A percentile compares a stretch with the other conserved stretches of the same genome.
These are phyloP conservation scores for Thymus mandschuricus DNA, from an alignment of 257 asterid genomes.

Conservation along the genomic window DNA sequence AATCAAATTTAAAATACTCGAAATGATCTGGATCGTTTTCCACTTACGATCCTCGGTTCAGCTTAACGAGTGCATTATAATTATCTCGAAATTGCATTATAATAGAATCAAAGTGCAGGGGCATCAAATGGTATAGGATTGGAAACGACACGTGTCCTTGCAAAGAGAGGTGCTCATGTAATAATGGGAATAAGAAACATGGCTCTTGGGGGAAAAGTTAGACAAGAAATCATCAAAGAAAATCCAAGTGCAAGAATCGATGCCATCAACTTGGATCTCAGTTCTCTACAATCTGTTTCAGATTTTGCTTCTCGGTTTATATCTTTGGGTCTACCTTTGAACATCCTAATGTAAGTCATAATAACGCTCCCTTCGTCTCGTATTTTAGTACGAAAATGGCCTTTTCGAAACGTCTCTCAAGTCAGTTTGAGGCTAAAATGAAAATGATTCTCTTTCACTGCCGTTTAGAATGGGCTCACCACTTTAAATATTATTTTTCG, in stretches of 20 bases:
- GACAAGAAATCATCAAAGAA: slow-evolving; percentile 53
- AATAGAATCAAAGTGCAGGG: slow-evolving; percentile 48
- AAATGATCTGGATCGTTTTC: no score
- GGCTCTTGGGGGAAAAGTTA: slow-evolving; percentile 58
- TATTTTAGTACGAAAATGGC: no score
- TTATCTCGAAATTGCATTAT: no score
- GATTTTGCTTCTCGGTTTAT: slow-evolving; percentile 68
- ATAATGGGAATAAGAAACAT: slow-evolving; percentile 75
- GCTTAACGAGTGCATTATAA: no score
- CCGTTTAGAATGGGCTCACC: no score
- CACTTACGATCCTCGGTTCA: no score
- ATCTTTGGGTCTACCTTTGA: slow-evolving; percentile 66
- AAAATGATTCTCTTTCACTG: no score
- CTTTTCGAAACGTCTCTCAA: no score
- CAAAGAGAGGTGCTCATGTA: slow-evolving; percentile 76
- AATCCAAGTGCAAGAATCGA: slow-evolving; percentile 76
- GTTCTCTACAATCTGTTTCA: slow-evolving; percentile 69
- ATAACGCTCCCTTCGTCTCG: no score
- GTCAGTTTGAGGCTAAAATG: no score
- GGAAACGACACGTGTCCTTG: slow-evolving; percentile 92
- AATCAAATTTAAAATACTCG: no score
- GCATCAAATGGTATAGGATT: slow-evolving; percentile 91
- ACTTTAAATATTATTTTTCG: no score
- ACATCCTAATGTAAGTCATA: slow-evolving; percentile 69
- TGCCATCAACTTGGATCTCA: slow-evolving; percentile 78